Conservation (phyloP, 352 stramenopile species). For the Blastocystis sp. region DNA sequence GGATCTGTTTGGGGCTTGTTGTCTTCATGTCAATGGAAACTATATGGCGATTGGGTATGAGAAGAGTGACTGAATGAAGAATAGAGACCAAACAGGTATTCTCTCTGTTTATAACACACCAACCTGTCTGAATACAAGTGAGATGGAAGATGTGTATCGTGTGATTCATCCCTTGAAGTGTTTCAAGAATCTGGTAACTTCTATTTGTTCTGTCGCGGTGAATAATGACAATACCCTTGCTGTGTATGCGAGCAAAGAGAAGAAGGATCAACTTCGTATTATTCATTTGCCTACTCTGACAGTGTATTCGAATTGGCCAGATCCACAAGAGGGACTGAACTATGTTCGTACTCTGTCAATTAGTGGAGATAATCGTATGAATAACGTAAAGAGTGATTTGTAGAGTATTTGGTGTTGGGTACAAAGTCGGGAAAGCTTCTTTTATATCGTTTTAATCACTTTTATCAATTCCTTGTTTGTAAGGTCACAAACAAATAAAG, state of each 20-base stretch:
- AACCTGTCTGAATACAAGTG: neutral
- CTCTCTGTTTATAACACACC: slow-evolving; percentile 10
- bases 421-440: slow-evolving; percentile 5
- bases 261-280: slow-evolving; percentile 5
- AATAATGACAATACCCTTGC: slow-evolving; percentile 49
- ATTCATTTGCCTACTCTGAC: neutral
- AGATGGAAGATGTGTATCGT: neutral
- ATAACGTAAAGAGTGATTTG: neutral
- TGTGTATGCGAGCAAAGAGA: slow-evolving; percentile 34
- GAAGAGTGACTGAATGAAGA: neutral
- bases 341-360: neutral
- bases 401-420: slow-evolving; percentile 42
- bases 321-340: neutral
- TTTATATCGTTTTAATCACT: slow-evolving; percentile 68
- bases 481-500: neutral
- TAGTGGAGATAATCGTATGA: slow-evolving; percentile 40
- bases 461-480: slow-evolving; percentile 51
- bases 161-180: slow-evolving; percentile 33
- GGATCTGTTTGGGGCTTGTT: slow-evolving; percentile 15
- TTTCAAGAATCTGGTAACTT: slow-evolving; percentile 59
- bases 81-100: slow-evolving; percentile 1
- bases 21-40: slow-evolving; percentile 16
- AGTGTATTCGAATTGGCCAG: slow-evolving; percentile 44
- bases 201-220: neutral
- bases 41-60: slow-evolving; percentile 25